Percentiles rank a stretch among this genome's conserved stretches.
phyloP scores from a whole-genome alignment of 176 grass and related monocot genomes.

The Avena eriantha region DNA sequence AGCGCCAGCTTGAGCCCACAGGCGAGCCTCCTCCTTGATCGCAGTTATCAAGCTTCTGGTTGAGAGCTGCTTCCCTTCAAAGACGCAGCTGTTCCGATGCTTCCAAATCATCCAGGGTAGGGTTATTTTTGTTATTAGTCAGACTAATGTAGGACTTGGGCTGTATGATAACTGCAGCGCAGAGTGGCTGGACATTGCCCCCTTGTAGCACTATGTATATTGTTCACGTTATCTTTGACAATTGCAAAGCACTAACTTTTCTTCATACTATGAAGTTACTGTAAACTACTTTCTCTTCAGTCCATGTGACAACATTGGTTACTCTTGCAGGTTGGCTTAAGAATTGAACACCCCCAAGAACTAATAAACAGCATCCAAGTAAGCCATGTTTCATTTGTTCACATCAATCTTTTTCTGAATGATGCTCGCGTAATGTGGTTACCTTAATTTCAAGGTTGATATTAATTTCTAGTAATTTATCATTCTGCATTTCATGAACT shows the following conservation, averaged over 20 bases:
- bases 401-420: slow-evolving; percentile 17
- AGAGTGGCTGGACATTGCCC: not conserved
- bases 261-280: slow-evolving; percentile 16
- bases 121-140: slow-evolving; percentile 7
- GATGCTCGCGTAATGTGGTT: slow-evolving; percentile 7
- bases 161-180: not conserved
- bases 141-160: not conserved
- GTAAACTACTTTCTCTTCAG: slow-evolving; percentile 23
- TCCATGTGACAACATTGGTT: slow-evolving; percentile 25
- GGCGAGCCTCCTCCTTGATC: too few relatives aligned
- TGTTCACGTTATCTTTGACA: slow-evolving; percentile 25
- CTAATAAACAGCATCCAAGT: slow-evolving; percentile 94
- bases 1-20: too few relatives aligned
- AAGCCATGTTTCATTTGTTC: slow-evolving; percentile 48
- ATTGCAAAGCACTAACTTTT: slow-evolving; percentile 13
- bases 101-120: too few relatives aligned
- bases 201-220: slow-evolving; percentile 16
- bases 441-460: slow-evolving; percentile 24
- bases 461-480: slow-evolving; percentile 31
- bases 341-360: slow-evolving; percentile 97
- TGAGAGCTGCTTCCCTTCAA: too few relatives aligned
- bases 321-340: slow-evolving; percentile 79
- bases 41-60: too few relatives aligned
- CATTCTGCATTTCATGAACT: not conserved
- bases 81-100: too few relatives aligned